These are phyloP conservation scores for Clausena lansium DNA, from an alignment of 345 rosid genomes.

Conservation along the genomic window DNA sequence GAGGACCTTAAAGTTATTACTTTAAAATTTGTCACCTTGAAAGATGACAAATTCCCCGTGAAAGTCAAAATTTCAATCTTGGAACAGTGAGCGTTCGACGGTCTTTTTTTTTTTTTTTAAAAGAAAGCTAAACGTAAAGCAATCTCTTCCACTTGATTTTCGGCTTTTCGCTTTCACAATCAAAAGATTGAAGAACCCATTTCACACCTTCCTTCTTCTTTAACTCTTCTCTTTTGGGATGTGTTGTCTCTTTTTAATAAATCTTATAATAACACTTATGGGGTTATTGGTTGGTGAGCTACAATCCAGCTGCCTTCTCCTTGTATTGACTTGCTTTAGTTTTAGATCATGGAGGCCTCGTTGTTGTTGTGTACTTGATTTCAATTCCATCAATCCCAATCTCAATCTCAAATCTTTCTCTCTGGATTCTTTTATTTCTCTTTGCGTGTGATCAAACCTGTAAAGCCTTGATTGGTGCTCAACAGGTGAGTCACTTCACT, in stretches of 20 bases:
- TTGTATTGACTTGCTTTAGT: conserved; percentile 38
- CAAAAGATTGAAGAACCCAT: conserved; percentile 3
- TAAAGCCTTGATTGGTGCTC: not conserved
- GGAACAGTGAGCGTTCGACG: no score
- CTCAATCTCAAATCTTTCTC: conserved; percentile 2
- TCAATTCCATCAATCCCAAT: not conserved
- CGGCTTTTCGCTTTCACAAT: conserved; percentile 4
- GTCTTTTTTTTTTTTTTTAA: no score
- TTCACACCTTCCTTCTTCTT: conserved; percentile 9
- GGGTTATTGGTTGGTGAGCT: conserved; percentile 49
- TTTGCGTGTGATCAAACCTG: not conserved
- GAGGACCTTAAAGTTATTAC: no score
- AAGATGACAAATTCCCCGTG: not conserved
- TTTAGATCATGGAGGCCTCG: conserved; percentile 47
- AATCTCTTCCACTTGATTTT: not conserved
- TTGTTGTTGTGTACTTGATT: conserved; percentile 24
- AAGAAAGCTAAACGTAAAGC: not conserved
- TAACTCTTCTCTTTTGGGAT: not conserved
- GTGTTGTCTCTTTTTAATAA: not conserved
- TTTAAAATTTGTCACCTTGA: not conserved
- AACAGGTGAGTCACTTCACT: conserved; percentile 3
- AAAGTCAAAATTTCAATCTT: not conserved
- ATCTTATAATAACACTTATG: not conserved
- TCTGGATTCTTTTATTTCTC: conserved; percentile 11
- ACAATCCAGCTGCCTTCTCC: conserved; percentile 61